Evolutionary conservation across 176 grass and related monocot species (phyloP).

Genomic region (Neostapfia colusana): DNA sequence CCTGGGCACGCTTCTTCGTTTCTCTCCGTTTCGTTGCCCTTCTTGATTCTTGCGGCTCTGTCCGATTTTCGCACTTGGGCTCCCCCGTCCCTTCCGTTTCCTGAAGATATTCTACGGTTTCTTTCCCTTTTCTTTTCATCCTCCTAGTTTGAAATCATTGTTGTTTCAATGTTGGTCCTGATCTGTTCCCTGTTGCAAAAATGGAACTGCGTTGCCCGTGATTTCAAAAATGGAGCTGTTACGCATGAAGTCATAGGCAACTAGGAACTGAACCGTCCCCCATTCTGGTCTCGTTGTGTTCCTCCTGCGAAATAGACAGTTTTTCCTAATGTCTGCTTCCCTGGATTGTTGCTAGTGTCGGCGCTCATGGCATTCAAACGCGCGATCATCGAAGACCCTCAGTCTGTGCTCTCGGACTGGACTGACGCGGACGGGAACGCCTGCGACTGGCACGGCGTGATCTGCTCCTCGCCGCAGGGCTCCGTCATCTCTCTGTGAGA

Average conservation of each 20-base stretch:
- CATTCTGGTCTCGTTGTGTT: background rate
- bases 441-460: slow-evolving; percentile 85
- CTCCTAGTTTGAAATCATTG: slow-evolving; percentile 12
- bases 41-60: background rate
- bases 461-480: slow-evolving; percentile 65
- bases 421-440: slow-evolving; percentile 52
- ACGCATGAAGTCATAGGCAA: background rate
- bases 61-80: background rate
- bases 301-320: background rate
- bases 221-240: background rate
- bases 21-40: background rate
- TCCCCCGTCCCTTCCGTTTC: background rate
- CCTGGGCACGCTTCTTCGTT: background rate
- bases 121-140: background rate
- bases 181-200: background rate
- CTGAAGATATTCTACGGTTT: background rate
- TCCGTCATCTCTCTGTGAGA: slow-evolving; percentile 84
- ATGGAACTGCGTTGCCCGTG: background rate
- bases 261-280: background rate
- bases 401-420: slow-evolving; percentile 81
- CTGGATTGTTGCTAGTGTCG: slow-evolving; percentile 40
- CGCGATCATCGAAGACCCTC: slow-evolving; percentile 78
- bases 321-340: slow-evolving; percentile 18
- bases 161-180: slow-evolving; percentile 26
- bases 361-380: slow-evolving; percentile 70